These are phyloP conservation scores for Lipomyces kockii DNA, from an alignment of 805 yeast species.

Conservation along the genomic window DNA sequence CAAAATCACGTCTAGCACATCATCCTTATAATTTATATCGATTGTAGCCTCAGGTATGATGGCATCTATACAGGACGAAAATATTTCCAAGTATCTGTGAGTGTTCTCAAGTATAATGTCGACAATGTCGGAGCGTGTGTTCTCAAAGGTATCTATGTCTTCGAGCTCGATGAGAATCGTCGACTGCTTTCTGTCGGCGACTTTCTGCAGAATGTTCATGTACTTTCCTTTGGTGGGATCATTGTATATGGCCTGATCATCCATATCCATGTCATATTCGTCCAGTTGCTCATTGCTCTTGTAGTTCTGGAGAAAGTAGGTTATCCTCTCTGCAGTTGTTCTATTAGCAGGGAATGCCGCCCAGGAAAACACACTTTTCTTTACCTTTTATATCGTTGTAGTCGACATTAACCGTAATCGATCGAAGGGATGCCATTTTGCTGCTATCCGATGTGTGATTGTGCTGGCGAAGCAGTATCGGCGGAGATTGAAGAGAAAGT, in stretches of 20 bases:
- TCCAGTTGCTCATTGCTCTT: conserved; percentile 26
- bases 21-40: conserved; percentile 79
- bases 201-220: conserved; percentile 68
- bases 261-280: conserved; percentile 41
- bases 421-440: conserved; percentile 54
- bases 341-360: not conserved
- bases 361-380: not conserved
- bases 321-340: conserved; percentile 26
- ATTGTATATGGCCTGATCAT: conserved; percentile 42
- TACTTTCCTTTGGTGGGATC: conserved; percentile 66
- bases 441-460: not conserved
- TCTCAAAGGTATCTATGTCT: conserved; percentile 76
- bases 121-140: conserved; percentile 50
- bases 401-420: conserved; percentile 66
- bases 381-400: conserved; percentile 59
- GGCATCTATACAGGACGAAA: conserved; percentile 75
- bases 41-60: conserved; percentile 86
- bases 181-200: conserved; percentile 81
- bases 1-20: conserved; percentile 88
- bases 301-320: conserved; percentile 31
- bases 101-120: conserved; percentile 73
- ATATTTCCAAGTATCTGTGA: conserved; percentile 75
- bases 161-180: conserved; percentile 78
- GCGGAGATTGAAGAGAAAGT: not conserved
- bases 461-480: conserved; percentile 1